phyloP scores from a whole-genome alignment of 768 basidiomycete genomes.

The Dioszegia hungarica region DNA sequence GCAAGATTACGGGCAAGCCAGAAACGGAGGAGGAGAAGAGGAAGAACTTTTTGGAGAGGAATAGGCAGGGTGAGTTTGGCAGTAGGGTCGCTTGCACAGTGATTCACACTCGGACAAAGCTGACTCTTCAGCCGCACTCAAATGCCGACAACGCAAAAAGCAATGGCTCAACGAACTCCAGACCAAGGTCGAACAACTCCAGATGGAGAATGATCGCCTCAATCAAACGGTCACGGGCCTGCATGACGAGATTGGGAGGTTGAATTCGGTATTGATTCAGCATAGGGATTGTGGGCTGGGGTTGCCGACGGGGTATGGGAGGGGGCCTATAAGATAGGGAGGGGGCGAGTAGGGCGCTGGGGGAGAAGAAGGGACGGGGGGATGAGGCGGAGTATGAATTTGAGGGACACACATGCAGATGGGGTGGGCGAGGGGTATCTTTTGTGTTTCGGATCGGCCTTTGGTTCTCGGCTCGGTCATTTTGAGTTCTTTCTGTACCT shows the following conservation, averaged over 20 bases:
- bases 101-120: no score
- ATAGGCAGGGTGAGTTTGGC: constrained; percentile 74
- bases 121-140: constrained; percentile 71
- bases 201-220: constrained; percentile 91
- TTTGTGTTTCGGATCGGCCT: no score
- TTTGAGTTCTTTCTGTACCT: no score
- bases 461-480: no score
- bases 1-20: constrained; percentile 59
- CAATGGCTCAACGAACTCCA: constrained; percentile 92
- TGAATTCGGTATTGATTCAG: constrained; percentile 53
- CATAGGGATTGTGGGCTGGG: constrained; percentile 51
- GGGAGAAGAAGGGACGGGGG: no score
- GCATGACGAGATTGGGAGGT: constrained; percentile 83
- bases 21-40: constrained; percentile 99
- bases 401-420: no score
- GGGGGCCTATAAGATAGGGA: constrained; percentile 6
- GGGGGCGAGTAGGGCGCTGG: background rate
- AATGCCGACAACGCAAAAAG: constrained; percentile 98
- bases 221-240: constrained; percentile 78
- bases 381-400: no score
- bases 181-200: constrained; percentile 83
- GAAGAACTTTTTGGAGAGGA: constrained; percentile 91
- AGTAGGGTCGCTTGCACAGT: no score
- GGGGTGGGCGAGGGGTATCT: no score
- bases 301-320: constrained; percentile 28